These are phyloP conservation scores for Teratosphaeriaceae sp. DNA, from an alignment of 2,329 filamentous ascomycete species.

Conservation along the genomic window DNA sequence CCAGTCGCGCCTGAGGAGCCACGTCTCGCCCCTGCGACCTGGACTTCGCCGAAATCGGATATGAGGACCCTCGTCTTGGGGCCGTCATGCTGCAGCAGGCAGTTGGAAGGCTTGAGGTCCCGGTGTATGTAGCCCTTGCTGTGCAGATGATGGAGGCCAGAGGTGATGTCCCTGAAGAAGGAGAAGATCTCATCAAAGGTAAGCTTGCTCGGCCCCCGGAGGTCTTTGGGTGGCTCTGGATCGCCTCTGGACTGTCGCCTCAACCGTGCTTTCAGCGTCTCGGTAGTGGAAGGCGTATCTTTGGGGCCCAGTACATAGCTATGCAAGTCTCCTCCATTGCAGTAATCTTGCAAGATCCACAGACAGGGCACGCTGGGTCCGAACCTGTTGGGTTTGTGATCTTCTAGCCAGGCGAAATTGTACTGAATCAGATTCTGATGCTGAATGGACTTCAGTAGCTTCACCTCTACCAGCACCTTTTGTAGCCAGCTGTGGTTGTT, in stretches of 20 bases:
- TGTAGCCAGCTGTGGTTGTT: conserved; percentile 94
- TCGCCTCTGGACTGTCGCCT: conserved; percentile 75
- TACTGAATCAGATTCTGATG: conserved; percentile 96
- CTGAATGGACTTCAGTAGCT: conserved; percentile 81
- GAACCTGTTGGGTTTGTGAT: conserved; percentile 74
- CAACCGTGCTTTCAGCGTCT: conserved; percentile 83
- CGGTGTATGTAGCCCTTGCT: conserved; percentile 90
- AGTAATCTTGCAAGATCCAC: conserved; percentile 97
- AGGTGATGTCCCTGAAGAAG: conserved; percentile 91
- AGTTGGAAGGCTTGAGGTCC: conserved; percentile 94
- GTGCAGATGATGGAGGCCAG: conserved; percentile 84
- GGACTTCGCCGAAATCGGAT: conserved; percentile 96
- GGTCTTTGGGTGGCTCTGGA: conserved; percentile 53
- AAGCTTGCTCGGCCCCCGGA: conserved; percentile 49
- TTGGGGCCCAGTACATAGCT: conserved; percentile 73
- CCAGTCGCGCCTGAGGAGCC: conserved; percentile 89
- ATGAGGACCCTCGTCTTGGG: conserved; percentile 73
- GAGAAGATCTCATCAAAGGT: conserved; percentile 92
- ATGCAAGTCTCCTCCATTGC: conserved; percentile 86
- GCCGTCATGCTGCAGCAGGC: conserved; percentile 68
- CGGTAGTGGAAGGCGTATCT: conserved; percentile 60
- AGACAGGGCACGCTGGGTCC: conserved; percentile 88
- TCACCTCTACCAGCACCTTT: conserved; percentile 89
- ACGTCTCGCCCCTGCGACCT: conserved; percentile 72
- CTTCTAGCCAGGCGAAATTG: conserved; percentile 93